Evolutionary conservation across 345 rosid genomes (phyloP).

Genomic region (Gossypium australe): DNA sequence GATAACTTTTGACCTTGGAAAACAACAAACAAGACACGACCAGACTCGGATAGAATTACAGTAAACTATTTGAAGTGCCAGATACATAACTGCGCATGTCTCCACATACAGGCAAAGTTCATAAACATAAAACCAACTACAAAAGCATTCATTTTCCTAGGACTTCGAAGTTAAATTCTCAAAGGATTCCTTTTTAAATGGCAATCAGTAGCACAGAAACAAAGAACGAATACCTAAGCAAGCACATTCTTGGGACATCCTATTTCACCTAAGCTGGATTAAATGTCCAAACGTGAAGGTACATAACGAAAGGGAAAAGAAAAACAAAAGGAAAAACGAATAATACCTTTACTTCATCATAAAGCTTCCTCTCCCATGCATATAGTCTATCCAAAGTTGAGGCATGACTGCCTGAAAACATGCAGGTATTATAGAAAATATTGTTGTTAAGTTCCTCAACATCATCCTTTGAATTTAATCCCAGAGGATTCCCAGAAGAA

Average conservation of each 20-base stretch:
- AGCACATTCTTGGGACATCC: not conserved
- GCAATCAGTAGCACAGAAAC: not conserved
- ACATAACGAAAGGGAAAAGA: not conserved
- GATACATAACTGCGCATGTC: not conserved
- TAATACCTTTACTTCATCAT: slow-evolving; percentile 93
- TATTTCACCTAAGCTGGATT: slow-evolving; percentile 10
- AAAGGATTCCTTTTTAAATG: not conserved
- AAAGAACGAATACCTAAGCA: not conserved
- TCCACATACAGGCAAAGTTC: not conserved
- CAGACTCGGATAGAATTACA: not conserved
- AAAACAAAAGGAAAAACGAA: not conserved
- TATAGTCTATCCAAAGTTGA: slow-evolving; percentile 85
- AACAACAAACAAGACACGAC: not conserved
- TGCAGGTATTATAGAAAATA: slow-evolving; percentile 64
- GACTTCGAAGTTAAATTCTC: not conserved
- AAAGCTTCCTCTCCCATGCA: slow-evolving; percentile 99
- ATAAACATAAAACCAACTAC: not conserved
- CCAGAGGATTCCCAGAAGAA: slow-evolving; percentile 66
- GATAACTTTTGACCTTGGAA: not conserved
- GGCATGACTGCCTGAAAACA: slow-evolving; percentile 93
- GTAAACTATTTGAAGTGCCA: not conserved
- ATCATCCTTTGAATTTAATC: slow-evolving; percentile 51
- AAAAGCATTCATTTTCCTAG: not conserved
- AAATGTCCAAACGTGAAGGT: not conserved
- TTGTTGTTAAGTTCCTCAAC: slow-evolving; percentile 52